Conservation (phyloP, 2,329 filamentous ascomycete species). For the Colletotrichum limetticola region DNA sequence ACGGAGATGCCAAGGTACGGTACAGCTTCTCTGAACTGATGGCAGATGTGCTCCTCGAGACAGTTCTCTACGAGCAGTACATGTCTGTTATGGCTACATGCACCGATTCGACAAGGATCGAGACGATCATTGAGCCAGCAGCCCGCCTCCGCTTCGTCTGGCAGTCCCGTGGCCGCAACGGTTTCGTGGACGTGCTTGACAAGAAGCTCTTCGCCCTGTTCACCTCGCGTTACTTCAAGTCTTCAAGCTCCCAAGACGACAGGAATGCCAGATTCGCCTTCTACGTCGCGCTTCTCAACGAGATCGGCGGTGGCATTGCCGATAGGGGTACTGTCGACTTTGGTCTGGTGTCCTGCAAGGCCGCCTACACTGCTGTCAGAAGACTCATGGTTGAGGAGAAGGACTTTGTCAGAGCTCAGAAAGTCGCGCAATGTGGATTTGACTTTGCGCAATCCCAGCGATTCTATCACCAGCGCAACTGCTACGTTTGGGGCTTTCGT, state of each 20-base stretch:
- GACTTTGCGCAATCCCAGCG: conserved; percentile 53
- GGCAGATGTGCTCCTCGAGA: conserved; percentile 50
- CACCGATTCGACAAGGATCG: conserved; percentile 40
- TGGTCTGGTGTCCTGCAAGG: conserved; percentile 49
- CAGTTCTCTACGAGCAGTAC: conserved; percentile 50
- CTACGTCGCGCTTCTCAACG: conserved; percentile 51
- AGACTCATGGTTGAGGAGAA: conserved; percentile 49
- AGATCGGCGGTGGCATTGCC: conserved; percentile 47
- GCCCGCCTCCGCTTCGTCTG: conserved; percentile 51
- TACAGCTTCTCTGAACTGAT: conserved; percentile 54
- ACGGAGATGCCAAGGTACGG: conserved; percentile 42
- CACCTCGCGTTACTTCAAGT: conserved; percentile 44
- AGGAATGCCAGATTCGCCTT: conserved; percentile 47
- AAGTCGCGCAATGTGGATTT: conserved; percentile 55
- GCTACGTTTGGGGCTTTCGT: conserved; percentile 56
- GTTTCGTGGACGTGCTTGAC: conserved; percentile 52
- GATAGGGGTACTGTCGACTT: conserved; percentile 48
- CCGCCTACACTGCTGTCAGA: conserved; percentile 34
- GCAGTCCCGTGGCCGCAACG: conserved; percentile 40
- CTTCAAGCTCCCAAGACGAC: conserved; percentile 39
- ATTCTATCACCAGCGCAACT: conserved; percentile 51
- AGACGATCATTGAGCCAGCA: conserved; percentile 48
- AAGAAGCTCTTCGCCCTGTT: conserved; percentile 52
- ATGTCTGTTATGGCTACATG: conserved; percentile 39
- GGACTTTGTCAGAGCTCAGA: conserved; percentile 51